Conservation (phyloP, 1,284 basidiomycete species). For the Naganishia sp. region DNA sequence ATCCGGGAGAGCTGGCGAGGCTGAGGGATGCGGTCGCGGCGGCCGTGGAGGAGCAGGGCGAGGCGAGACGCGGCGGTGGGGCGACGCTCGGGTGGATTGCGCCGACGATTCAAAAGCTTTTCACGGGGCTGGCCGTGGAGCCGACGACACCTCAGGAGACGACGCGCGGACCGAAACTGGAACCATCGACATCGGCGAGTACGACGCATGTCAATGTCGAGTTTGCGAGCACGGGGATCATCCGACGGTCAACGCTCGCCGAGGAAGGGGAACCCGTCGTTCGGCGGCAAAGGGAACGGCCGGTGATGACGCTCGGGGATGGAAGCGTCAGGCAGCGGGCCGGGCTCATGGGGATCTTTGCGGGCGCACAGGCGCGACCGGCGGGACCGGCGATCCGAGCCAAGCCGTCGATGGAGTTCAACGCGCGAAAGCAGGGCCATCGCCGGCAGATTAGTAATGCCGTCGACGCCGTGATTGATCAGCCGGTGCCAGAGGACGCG, state of each 20-base stretch:
- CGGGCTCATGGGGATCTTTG: conserved; percentile 68
- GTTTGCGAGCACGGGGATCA: conserved; percentile 71
- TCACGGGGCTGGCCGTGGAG: conserved; percentile 37
- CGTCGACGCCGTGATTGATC: conserved; percentile 75
- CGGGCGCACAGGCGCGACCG: conserved; percentile 61
- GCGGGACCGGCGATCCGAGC: conserved; percentile 37
- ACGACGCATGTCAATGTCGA: conserved; percentile 90
- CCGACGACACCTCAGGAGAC: conserved; percentile 10
- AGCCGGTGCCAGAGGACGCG: conserved; percentile 44
- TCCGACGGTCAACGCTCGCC: conserved; percentile 68
- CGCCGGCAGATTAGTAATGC: conserved; percentile 60
- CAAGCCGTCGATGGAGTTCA: conserved; percentile 43
- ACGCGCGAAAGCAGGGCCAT: conserved; percentile 23
- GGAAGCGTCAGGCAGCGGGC: conserved; percentile 35
- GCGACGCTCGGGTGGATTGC: conserved; percentile 69
- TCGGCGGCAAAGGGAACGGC: conserved; percentile 5
- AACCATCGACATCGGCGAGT: conserved; percentile 77
- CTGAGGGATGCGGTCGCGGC: conserved; percentile 64
- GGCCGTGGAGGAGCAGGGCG: conserved; percentile 47
- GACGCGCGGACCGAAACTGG: conserved; percentile 62
- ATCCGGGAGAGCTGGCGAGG: conserved; percentile 68
- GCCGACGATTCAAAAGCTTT: conserved; percentile 53
- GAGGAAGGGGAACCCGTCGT: conserved; percentile 42
- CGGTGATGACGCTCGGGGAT: conserved; percentile 26
- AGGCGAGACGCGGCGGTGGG: conserved; percentile 39